These are phyloP conservation scores for barrel medic (Medicago truncatula) DNA, from an alignment of 306 rosid genomes.

Conservation along the genomic window MtrunA17r5.0-ANR NC_053046.1:6195501-6196000, in stretches of 20 bases:
- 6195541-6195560: constrained; percentile 97
- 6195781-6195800: background rate
- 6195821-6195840: too few species aligned
- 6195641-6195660: constrained; percentile 92
- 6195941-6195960: background rate
- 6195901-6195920: too few species aligned
- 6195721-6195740: constrained; percentile 90
- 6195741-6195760: constrained; percentile 74
- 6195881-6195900: too few species aligned
- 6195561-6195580: constrained; percentile 36
- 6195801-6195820: too few species aligned
- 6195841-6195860: too few species aligned
- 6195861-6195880: too few species aligned
- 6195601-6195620: background rate
- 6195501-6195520: constrained; percentile 93
- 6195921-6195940: too few species aligned
- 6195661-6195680: constrained; percentile 83
- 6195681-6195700: constrained; percentile 93
- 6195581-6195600: constrained; percentile 20
- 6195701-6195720: constrained; percentile 90
- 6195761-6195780: background rate
- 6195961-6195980: constrained; percentile 21
- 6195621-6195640: constrained; percentile 26
- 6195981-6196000: background rate
- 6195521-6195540: constrained; percentile 98